phyloP scores from a whole-genome alignment of 2,329 filamentous ascomycete genomes.

The Colletotrichum sp. region DNA sequence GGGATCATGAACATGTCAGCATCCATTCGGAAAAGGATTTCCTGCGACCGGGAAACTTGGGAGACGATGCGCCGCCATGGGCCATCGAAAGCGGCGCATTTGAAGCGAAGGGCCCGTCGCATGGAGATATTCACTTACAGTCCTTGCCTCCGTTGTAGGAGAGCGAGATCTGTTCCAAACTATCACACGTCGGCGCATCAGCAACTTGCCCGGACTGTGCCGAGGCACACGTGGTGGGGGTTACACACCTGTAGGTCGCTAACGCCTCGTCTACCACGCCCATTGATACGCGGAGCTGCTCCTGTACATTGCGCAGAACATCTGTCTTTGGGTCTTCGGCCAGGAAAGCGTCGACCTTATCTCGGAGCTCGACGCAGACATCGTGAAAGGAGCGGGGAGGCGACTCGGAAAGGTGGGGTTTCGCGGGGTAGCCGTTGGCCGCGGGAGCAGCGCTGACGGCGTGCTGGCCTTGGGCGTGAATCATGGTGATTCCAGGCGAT shows the following conservation, averaged over 20 bases:
- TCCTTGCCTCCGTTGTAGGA: slow-evolving; percentile 99
- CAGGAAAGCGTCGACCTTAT: slow-evolving; percentile 70
- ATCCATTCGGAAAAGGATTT: background rate
- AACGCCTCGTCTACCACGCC: slow-evolving; percentile 78
- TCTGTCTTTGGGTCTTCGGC: slow-evolving; percentile 60
- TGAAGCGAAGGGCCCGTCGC: background rate
- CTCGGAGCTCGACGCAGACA: slow-evolving; percentile 59
- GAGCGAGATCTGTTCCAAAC: slow-evolving; percentile 79
- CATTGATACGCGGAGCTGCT: slow-evolving; percentile 75
- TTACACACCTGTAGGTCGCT: slow-evolving; percentile 72
- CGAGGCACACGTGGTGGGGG: background rate
- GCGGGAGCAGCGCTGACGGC: background rate
- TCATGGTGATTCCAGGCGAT: background rate
- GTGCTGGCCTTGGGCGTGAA: slow-evolving; percentile 1
- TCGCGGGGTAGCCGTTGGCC: slow-evolving; percentile 18
- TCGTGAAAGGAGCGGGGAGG: slow-evolving; percentile 32
- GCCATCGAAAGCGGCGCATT: background rate
- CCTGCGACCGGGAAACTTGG: background rate
- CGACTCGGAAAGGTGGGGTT: slow-evolving; percentile 18
- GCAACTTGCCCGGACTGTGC: background rate
- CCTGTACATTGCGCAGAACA: slow-evolving; percentile 69
- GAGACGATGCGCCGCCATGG: background rate
- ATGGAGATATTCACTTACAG: slow-evolving; percentile 52
- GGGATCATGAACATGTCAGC: background rate
- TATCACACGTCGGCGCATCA: slow-evolving; percentile 37